Conservation (phyloP, 768 basidiomycete genomes). For the Pholiota microspora region DNA sequence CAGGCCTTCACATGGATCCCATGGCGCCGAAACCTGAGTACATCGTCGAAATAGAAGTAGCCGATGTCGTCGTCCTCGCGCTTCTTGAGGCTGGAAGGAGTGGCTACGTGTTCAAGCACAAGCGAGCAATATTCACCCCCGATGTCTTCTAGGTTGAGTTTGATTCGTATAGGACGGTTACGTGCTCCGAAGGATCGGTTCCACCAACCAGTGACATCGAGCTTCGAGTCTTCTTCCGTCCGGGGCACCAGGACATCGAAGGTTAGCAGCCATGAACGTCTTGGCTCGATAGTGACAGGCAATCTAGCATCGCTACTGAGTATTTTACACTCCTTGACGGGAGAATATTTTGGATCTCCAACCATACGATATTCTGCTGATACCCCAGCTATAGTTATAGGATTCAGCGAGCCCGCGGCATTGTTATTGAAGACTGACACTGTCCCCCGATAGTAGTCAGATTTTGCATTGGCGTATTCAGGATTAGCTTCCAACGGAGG, state of each 20-base stretch:
- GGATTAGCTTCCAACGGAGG: conserved; percentile 30
- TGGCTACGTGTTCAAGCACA: conserved; percentile 36
- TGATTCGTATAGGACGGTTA: conserved; percentile 35
- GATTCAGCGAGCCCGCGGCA: conserved; percentile 20
- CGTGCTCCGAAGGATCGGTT: conserved; percentile 31
- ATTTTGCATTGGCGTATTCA: conserved; percentile 10
- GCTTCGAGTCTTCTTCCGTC: conserved; percentile 30
- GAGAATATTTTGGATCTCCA: conserved; percentile 30
- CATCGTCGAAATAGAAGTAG: conserved; percentile 36
- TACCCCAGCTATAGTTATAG: conserved; percentile 26
- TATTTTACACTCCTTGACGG: conserved; percentile 26
- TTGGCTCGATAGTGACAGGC: conserved; percentile 34
- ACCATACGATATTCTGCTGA: conserved; percentile 31
- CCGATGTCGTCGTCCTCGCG: conserved; percentile 25
- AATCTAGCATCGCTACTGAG: conserved; percentile 18
- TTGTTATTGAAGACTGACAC: conserved; percentile 31
- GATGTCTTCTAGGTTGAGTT: conserved; percentile 32
- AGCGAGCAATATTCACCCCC: conserved; percentile 38
- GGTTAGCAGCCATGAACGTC: conserved; percentile 28
- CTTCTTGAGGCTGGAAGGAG: conserved; percentile 26
- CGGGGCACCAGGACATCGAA: conserved; percentile 31
- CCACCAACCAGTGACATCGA: conserved; percentile 30
- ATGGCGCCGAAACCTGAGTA: conserved; percentile 21
- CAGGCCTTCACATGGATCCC: conserved; percentile 24
- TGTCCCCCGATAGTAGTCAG: conserved; percentile 24